A percentile compares a stretch with the other conserved stretches of the same genome.
Evolutionary conservation across 2,329 filamentous ascomycete species (phyloP).

Genomic region (Karstenula rhodostoma): DNA sequence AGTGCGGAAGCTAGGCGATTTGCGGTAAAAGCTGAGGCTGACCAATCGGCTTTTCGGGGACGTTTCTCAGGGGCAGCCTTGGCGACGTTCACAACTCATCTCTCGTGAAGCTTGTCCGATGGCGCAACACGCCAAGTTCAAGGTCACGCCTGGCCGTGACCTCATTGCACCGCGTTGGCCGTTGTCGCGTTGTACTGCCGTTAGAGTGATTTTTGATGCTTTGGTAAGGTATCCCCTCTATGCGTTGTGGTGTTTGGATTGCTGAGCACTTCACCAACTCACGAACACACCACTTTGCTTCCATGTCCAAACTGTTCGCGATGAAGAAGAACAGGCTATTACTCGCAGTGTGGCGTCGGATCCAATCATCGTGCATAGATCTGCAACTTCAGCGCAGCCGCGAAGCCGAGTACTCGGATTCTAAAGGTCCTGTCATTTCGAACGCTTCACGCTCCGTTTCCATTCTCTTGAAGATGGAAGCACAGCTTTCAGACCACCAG

Average conservation of each 20-base stretch:
- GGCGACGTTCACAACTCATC: constrained; percentile 1
- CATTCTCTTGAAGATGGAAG: background rate
- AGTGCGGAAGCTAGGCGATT: background rate
- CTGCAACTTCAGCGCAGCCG: background rate
- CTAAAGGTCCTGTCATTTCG: background rate
- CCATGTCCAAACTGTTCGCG: background rate
- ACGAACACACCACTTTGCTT: background rate
- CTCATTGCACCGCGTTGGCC: background rate
- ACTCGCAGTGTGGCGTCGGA: background rate
- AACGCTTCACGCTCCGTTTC: no score
- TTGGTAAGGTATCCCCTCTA: background rate
- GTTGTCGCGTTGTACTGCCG: background rate
- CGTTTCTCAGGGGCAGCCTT: constrained; percentile 1
- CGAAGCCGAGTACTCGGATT: background rate
- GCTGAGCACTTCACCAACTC: background rate
- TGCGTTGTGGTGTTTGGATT: background rate
- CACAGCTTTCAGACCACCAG: background rate
- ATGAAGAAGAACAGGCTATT: background rate
- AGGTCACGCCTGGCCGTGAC: background rate
- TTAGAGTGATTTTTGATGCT: background rate
- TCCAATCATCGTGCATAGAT: background rate
- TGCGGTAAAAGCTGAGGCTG: background rate
- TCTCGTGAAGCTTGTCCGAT: background rate
- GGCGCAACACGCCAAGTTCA: background rate
- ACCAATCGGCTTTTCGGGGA: background rate